Conservation (phyloP, 306 rosid genomes). For the Ochetophila trinervis region DNA sequence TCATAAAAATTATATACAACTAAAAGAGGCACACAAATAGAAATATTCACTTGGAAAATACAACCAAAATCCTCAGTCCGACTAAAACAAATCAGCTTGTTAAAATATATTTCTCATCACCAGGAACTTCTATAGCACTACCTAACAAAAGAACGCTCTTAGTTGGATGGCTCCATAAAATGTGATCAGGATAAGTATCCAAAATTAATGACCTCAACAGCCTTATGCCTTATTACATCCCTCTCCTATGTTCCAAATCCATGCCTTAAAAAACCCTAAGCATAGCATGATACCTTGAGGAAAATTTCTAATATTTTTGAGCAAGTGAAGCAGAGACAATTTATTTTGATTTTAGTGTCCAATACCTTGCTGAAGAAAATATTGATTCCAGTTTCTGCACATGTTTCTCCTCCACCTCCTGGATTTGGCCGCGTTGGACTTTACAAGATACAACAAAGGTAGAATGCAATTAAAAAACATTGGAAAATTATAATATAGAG, state of each 20-base stretch:
- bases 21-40: too few species aligned
- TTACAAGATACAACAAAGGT: slow-evolving; percentile 30
- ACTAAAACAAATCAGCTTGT: neutral
- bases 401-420: slow-evolving; percentile 97
- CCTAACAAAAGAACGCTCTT: too few species aligned
- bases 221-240: neutral
- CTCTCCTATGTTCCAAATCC: neutral
- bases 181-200: neutral
- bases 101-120: slow-evolving; percentile 1
- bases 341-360: slow-evolving; percentile 1
- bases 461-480: slow-evolving; percentile 7
- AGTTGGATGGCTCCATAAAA: neutral
- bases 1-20: neutral
- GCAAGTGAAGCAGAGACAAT: neutral
- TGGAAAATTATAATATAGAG: slow-evolving; percentile 9
- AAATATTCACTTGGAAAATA: too few species aligned
- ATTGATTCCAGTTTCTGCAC: slow-evolving; percentile 94
- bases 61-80: too few species aligned
- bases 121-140: neutral
- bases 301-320: slow-evolving; percentile 10
- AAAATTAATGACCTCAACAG: too few species aligned
- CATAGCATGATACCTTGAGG: neutral
- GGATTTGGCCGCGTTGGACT: slow-evolving; percentile 99
- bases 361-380: slow-evolving; percentile 90
- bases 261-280: neutral